Percentiles rank a stretch among this genome's conserved stretches.
Evolutionary conservation across 805 yeast genomes (phyloP).

Genomic region (Cyberlindnera nakhonratchasimensis): DNA sequence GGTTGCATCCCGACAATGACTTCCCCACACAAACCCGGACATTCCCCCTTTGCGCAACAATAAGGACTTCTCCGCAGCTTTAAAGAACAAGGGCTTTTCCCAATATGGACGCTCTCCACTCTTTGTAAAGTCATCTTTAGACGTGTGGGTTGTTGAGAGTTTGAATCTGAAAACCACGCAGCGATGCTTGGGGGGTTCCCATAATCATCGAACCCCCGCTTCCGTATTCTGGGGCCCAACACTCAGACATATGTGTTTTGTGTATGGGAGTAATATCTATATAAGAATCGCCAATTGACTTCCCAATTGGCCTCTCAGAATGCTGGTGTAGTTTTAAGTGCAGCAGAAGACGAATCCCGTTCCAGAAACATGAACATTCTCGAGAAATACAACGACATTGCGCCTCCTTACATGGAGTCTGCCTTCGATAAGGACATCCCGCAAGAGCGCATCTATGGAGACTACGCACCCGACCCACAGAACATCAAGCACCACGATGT

Average conservation of each 20-base stretch:
- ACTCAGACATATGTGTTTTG: no score
- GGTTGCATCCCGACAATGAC: background rate
- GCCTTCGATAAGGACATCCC: constrained; percentile 29
- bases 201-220: no score
- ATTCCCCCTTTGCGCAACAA: background rate
- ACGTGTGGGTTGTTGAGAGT: no score
- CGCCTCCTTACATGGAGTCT: constrained; percentile 24
- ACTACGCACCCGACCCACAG: constrained; percentile 27
- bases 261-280: no score
- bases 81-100: background rate
- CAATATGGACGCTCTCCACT: background rate
- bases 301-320: no score
- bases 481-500: constrained; percentile 27
- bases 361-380: constrained; percentile 2
- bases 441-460: constrained; percentile 29
- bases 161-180: constrained; percentile 1
- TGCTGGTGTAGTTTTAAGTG: no score
- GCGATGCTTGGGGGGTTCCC: background rate
- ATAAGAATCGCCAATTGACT: background rate
- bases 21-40: background rate
- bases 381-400: constrained; percentile 21
- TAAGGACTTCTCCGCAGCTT: background rate
- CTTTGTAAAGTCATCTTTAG: no score
- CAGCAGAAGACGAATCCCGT: background rate
- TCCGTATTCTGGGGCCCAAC: no score